Percentiles rank a stretch among this genome's conserved stretches.
Evolutionary conservation across 345 rosid genomes (phyloP).

Genomic region (Brassica juncea): DNA sequence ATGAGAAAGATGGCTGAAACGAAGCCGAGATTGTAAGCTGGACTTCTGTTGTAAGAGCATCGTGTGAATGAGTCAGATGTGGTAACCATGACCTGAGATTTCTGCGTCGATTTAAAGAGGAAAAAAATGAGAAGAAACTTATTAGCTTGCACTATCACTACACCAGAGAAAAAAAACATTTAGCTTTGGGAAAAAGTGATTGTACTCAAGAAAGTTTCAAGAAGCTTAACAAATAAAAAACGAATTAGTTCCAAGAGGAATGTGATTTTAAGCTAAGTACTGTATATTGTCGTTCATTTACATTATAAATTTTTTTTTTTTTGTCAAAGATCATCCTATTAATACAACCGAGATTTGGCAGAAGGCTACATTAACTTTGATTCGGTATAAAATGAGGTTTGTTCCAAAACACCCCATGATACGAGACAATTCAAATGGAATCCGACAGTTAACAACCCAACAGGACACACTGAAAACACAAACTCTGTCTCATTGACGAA

Average conservation of each 20-base stretch:
- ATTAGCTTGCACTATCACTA: not conserved
- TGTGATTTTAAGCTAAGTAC: not conserved
- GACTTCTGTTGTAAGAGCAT: slow-evolving; percentile 75
- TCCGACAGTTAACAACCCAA: not conserved
- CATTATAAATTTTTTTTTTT: not conserved
- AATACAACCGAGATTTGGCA: not conserved
- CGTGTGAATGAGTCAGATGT: slow-evolving; percentile 44
- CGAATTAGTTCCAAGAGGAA: not conserved
- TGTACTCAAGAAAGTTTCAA: not conserved
- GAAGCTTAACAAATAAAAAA: not conserved
- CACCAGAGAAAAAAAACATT: not conserved
- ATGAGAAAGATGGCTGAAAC: slow-evolving; percentile 65
- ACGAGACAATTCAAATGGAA: not conserved
- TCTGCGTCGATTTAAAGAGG: slow-evolving; percentile 44
- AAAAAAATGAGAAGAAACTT: not conserved
- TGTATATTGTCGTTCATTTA: not conserved
- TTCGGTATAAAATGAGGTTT: not conserved
- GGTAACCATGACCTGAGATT: slow-evolving; percentile 57
- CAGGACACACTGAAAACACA: not conserved
- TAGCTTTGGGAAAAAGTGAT: not conserved
- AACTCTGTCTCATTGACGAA: slow-evolving; percentile 3
- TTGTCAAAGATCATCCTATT: not conserved
- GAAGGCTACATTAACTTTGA: not conserved
- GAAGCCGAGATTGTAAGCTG: slow-evolving; percentile 73
- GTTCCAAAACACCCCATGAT: not conserved